These are phyloP conservation scores for Suillus brevipes DNA, from an alignment of 768 basidiomycete genomes.

Conservation along the genomic window DNA sequence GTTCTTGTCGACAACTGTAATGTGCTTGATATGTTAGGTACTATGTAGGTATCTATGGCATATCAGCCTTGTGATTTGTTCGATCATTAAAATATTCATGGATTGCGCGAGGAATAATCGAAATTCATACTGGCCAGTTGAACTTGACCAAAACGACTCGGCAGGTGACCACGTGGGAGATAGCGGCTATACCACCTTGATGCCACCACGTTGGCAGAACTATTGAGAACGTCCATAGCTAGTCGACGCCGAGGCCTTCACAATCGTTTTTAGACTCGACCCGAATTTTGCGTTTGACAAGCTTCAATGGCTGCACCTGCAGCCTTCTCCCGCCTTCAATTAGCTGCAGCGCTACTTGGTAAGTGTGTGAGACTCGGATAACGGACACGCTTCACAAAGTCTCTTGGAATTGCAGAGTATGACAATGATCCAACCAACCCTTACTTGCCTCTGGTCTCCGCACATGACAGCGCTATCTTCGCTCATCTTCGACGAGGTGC, in stretches of 20 bases:
- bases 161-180: background rate
- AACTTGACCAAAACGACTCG: too few relatives aligned
- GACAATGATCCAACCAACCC: conserved; percentile 84
- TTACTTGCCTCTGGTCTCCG: conserved; percentile 57
- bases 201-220: background rate
- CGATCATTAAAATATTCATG: too few relatives aligned
- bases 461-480: conserved; percentile 85
- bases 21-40: background rate
- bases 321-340: conserved; percentile 79
- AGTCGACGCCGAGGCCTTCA: background rate
- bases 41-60: too few relatives aligned
- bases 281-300: background rate
- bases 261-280: background rate
- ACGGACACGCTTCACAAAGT: conserved; percentile 1
- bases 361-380: conserved; percentile 24
- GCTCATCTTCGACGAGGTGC: conserved; percentile 60
- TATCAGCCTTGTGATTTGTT: background rate
- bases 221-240: background rate
- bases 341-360: conserved; percentile 87
- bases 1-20: background rate
- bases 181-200: background rate
- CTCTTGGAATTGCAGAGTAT: conserved; percentile 57
- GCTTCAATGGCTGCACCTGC: conserved; percentile 29
- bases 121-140: too few relatives aligned
- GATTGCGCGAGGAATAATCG: too few relatives aligned